Evolutionary conservation across 2,329 filamentous ascomycete species (phyloP), one percentile per base, ranked within the genome.

Genomic region (Thielaviopsis punctulata): DNA sequence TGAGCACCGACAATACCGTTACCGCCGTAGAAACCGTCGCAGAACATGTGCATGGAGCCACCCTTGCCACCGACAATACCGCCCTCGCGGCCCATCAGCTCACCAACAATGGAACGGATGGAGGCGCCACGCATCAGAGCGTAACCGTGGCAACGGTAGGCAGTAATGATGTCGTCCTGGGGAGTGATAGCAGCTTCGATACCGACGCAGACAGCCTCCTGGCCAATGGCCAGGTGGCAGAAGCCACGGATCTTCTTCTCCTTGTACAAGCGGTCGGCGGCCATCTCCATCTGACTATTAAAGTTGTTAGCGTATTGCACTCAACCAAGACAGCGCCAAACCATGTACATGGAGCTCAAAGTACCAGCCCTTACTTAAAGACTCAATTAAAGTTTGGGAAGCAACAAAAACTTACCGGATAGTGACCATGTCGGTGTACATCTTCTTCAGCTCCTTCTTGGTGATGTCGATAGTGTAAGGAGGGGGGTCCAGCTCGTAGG

Each of bases 201-300:
- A 66, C 92, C 92, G 61, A 89, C 82, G 55, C 92, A 88, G 59
- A 98, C 92, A 59, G 92, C 92, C 77, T 98, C 92, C 73, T 98
- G 92, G 58, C 92, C 92, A 55, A 85, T 94, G 55, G 92, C 96
- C 70, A 98, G 73, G 73, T 98, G 92, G 75, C 92, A 98, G 84
- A 98, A 98, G 73, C 92, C 92, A 63, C 92, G 86, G 63, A 98
- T 96, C 79, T 98, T 96, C 84, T 98, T 98, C 77, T 96, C 92
- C 77, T 98, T 98, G 86, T 98, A 98, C 64, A 98, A 76, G 67
- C 90, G 81, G 68, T 98, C 92, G 73, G 92, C 88, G 60, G 90
- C 89, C 90, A 98, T 95, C 73, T 98, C 92, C 92, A 98, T 95
- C 69, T 94, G 92, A 73, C 89, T 95, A 62, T 52, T 57, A 18